Evolutionary conservation across 371 early-diverging fungal genomes (phyloP), one percentile per base, ranked within the genome.

Genomic region (Gilbertella persicaria): DNA sequence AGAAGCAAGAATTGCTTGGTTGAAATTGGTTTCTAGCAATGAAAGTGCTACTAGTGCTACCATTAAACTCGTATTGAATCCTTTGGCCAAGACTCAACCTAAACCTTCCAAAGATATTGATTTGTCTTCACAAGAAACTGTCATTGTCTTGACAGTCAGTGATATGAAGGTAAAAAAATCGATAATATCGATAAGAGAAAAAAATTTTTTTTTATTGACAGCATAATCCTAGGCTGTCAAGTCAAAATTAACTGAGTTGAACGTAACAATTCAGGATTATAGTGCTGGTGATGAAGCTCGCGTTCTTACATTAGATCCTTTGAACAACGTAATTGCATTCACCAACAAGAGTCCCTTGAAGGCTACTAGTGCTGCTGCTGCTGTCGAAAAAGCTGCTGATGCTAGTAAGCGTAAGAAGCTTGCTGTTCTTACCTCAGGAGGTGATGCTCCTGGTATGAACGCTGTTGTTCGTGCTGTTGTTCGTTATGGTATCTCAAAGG

Each of bases 371-470:
- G 56, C 61, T 16, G 59, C 53, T 12, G 46, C 51, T 16, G 60
- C 63, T 49, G 50, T 61, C 28, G 60, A 63, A 28, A 33, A 37
- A 21, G 50, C 62, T 25, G 35, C 62, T 23, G 25, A 53, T n/a
- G 19, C 25, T n/a, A 42, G 54, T 26, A 54, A 61, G 14, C 57
- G 60, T n/a, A 73, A 76, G 46, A 80, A 80, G 38, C 89, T 98
- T 64, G 99, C 89, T 36, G 83, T 99, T 17, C 64, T 99, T 45
- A 99, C 99, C 16, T 93, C 93, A 47, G 99, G 99, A 37, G 99
- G 99, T 41, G 99, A 99, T 79, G 88, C 96, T 5, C 96, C 94
- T 12, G 99, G 99, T 41, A 99, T 99, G 99, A 99, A 99, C 66
- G 90, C 97, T 19, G 92, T 92, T 25, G 97, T 99, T 17, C 85